phyloP scores from a whole-genome alignment of 345 rosid species.

The Bretschneidera sinensis region DNA sequence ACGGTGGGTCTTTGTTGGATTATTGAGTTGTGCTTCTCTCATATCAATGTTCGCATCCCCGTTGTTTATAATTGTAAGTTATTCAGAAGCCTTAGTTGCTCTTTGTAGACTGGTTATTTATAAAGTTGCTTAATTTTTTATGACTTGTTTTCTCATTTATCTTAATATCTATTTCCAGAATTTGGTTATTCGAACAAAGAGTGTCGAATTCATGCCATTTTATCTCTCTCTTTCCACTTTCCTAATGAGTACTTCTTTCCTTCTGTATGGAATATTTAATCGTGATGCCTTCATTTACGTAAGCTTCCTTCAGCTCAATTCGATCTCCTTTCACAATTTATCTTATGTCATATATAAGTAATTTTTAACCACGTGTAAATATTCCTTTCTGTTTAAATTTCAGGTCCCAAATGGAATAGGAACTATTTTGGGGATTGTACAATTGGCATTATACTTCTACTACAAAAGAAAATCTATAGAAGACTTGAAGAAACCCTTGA shows the following conservation, averaged over 20 bases:
- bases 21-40: conserved; percentile 62
- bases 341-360: neutral
- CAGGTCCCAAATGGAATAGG: conserved; percentile 93
- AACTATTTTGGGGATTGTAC: conserved; percentile 63
- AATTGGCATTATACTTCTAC: conserved; percentile 57
- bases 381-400: conserved; percentile 16
- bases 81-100: neutral
- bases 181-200: conserved; percentile 69
- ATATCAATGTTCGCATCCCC: conserved; percentile 93
- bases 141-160: neutral
- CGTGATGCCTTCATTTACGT: conserved; percentile 62
- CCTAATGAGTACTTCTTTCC: conserved; percentile 76
- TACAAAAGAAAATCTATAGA: conserved; percentile 32
- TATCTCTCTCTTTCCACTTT: conserved; percentile 80
- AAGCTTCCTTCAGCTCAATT: conserved; percentile 26
- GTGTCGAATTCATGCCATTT: conserved; percentile 94
- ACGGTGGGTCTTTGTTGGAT: conserved; percentile 55
- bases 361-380: neutral
- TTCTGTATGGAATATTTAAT: conserved; percentile 63
- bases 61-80: conserved; percentile 76
- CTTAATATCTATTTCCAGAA: conserved; percentile 39
- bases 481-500: conserved; percentile 51
- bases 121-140: neutral
- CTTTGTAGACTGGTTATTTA: neutral
- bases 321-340: neutral